Evolutionary conservation across 1,284 basidiomycete genomes (phyloP).

Genomic region (Ganoderma boninense): DNA sequence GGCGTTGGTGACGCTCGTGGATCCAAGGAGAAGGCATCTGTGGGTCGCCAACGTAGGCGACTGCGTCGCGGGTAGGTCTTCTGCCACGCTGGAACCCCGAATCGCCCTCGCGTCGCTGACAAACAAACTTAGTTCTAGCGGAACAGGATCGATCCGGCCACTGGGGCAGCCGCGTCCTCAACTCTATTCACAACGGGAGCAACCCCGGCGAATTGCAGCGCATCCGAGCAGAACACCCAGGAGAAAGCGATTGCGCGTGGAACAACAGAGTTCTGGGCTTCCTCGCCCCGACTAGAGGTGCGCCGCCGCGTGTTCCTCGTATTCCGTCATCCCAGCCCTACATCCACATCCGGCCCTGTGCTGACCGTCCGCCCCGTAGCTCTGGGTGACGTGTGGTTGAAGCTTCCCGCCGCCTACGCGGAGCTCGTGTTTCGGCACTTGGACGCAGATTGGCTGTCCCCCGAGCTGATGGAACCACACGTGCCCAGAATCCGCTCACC

Average conservation of each 20-base stretch:
- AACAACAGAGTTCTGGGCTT: conserved; percentile 68
- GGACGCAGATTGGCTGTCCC: conserved; percentile 56
- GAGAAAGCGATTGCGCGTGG: conserved; percentile 56
- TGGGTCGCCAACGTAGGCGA: conserved; percentile 77
- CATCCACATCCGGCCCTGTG: neutral
- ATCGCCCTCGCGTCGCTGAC: conserved; percentile 20
- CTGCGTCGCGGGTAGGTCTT: conserved; percentile 63
- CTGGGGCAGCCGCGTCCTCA: conserved; percentile 56
- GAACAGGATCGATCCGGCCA: conserved; percentile 45
- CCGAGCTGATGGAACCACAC: conserved; percentile 48
- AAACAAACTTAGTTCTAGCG: conserved; percentile 50
- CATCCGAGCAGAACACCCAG: conserved; percentile 61
- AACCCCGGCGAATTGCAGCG: conserved; percentile 56
- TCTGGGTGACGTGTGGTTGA: conserved; percentile 70
- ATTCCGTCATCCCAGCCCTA: conserved; percentile 7
- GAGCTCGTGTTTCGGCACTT: conserved; percentile 58
- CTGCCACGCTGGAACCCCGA: conserved; percentile 9
- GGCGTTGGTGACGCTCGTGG: conserved; percentile 61
- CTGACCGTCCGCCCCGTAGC: conserved; percentile 46
- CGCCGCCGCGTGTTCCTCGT: conserved; percentile 27
- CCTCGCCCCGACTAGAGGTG: conserved; percentile 72
- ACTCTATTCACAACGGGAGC: conserved; percentile 63
- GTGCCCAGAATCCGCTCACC: conserved; percentile 60
- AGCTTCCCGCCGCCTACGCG: conserved; percentile 66
- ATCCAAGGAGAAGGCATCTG: conserved; percentile 58